Base-by-base conservation (phyloP, 2,329 filamentous ascomycete species). In the Blumeriella jaapii region DNA sequence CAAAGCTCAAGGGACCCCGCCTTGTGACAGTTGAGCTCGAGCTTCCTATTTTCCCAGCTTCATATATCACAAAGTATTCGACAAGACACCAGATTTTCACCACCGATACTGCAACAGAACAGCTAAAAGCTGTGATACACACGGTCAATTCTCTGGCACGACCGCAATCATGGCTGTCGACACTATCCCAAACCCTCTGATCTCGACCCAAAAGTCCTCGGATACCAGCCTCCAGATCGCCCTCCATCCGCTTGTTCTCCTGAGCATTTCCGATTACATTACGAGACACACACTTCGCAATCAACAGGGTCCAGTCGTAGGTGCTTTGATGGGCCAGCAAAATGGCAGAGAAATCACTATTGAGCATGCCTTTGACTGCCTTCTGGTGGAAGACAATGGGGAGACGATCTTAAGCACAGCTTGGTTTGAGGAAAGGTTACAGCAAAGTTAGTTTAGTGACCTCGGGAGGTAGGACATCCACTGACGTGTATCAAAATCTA, bases 221-320 rank as follows among this genome's bases (percentile, higher is more conserved):
- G 53, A 54, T 32, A 79, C 78, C 13, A 74, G 76, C 32, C 74
- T 93, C 28, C 79, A 85, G 46, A 75, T 86, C 37, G 76, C 86
- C 50, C 74, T 98, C 12, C 91, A 98, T 54, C 91, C 91, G 16
- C 78, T 98, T 31, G 87, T 94, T 34, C 80, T 96, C 47, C 82
- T 98, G 61, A 93, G 82, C 46, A 91, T 98, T 52, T 94, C 89
- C 49, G 91, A 98, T 60, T 93, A 93, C 59, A 86, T 96, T 58
- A 93, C 89, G 39, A 76, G 91, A 41, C 87, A 94, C 59, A 83
- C 79, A 1, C 69, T 94, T 38, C 76, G 91, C 40, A 65, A 75
- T 34, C 78, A 86, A 51, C 58, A 65, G 12, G 82, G 82, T 0
- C 85, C 86, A 11, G 71, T 95, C 12, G 72, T 89, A 3, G 91